Evolutionary conservation across 2,329 filamentous ascomycete species (phyloP).

Genomic region (Aspergillus ustus): DNA sequence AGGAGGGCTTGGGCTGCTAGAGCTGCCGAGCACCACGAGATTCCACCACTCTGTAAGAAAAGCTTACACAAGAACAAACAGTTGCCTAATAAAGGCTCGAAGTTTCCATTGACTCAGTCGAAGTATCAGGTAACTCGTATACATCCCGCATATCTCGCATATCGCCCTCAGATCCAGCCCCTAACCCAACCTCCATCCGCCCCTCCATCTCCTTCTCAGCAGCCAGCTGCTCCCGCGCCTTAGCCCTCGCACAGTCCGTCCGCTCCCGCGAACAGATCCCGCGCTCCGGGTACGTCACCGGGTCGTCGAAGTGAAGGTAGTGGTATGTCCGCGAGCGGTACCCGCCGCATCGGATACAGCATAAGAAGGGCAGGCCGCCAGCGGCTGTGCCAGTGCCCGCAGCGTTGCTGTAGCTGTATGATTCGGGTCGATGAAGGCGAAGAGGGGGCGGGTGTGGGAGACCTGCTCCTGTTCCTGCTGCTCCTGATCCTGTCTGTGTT

Average conservation of each 20-base stretch:
- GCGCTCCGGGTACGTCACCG: neutral
- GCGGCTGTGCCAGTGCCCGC: too few relatives aligned
- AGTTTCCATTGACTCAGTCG: neutral
- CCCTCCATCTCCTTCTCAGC: neutral
- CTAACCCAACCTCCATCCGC: neutral
- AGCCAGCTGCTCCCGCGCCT: neutral
- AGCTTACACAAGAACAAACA: too few relatives aligned
- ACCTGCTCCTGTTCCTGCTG: neutral
- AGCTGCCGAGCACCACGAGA: too few relatives aligned
- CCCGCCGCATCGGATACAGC: slow-evolving; percentile 7
- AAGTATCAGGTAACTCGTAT: neutral
- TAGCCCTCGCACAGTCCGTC: slow-evolving; percentile 2
- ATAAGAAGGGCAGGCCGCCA: neutral
- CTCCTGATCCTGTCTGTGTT: neutral
- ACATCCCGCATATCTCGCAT: neutral
- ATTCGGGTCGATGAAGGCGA: neutral
- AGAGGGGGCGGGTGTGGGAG: neutral
- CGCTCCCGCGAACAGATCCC: slow-evolving; percentile 6
- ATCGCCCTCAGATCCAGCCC: neutral
- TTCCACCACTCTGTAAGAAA: too few relatives aligned
- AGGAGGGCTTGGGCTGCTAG: too few relatives aligned
- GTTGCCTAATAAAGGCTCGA: too few relatives aligned
- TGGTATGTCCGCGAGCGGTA: slow-evolving; percentile 7
- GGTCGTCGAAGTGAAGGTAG: slow-evolving; percentile 8
- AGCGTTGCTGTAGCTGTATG: neutral